These are phyloP conservation scores for Podosphaera xanthii DNA, from an alignment of 2,329 filamentous ascomycete genomes.

Conservation along the genomic window DNA sequence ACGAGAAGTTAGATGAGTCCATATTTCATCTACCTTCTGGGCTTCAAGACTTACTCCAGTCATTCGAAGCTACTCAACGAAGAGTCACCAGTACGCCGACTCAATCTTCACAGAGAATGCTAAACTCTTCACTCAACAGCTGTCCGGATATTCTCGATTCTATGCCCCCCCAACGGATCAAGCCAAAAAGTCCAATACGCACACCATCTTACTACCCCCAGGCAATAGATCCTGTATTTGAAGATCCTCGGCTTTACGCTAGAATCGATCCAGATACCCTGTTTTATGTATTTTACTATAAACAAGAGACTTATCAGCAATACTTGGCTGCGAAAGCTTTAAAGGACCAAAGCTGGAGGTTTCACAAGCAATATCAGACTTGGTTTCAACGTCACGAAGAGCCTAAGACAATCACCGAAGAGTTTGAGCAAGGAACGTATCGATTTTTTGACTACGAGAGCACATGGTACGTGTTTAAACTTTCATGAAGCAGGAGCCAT, in stretches of 20 bases:
- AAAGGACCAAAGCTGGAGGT: slow-evolving; percentile 95
- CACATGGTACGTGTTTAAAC: slow-evolving; percentile 39
- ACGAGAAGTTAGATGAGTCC: slow-evolving; percentile 40
- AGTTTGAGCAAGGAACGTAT: slow-evolving; percentile 97
- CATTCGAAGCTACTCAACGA: slow-evolving; percentile 65
- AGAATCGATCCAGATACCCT: slow-evolving; percentile 87
- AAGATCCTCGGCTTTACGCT: slow-evolving; percentile 69
- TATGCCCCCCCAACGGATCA: slow-evolving; percentile 64
- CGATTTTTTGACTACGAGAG: slow-evolving; percentile 99
- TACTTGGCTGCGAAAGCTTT: slow-evolving; percentile 89
- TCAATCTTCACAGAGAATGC: slow-evolving; percentile 47
- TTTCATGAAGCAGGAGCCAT: neutral
- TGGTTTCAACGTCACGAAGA: slow-evolving; percentile 99
- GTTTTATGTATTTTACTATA: slow-evolving; percentile 98
- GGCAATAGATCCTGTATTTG: slow-evolving; percentile 75
- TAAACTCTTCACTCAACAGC: slow-evolving; percentile 49
- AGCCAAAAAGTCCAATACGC: slow-evolving; percentile 58
- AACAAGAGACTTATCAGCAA: slow-evolving; percentile 87
- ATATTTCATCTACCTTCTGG: slow-evolving; percentile 83
- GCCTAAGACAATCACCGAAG: slow-evolving; percentile 94
- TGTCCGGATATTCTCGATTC: slow-evolving; percentile 55
- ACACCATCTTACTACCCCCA: slow-evolving; percentile 73
- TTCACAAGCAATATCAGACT: slow-evolving; percentile 98
- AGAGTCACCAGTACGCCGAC: slow-evolving; percentile 29
- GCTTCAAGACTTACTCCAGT: slow-evolving; percentile 72